A percentile compares a stretch with the other conserved stretches of the same genome.
These are phyloP conservation scores for Auricularia sp. DNA, from an alignment of 768 basidiomycete species.

Conservation along the genomic window DNA sequence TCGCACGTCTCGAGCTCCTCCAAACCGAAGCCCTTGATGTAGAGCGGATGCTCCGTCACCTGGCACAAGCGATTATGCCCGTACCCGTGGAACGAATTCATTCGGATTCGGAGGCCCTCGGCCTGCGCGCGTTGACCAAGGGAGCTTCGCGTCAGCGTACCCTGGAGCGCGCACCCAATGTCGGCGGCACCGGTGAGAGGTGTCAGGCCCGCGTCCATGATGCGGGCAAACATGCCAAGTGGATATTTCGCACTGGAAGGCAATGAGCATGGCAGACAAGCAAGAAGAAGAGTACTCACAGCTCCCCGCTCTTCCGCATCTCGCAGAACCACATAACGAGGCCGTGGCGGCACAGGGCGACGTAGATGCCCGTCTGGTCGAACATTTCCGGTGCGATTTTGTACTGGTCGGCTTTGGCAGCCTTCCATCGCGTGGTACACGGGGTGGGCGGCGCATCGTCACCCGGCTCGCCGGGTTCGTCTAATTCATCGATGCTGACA, in stretches of 20 bases:
- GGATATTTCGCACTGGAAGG: neutral
- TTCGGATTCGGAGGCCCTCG: no score
- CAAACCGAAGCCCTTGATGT: constrained; percentile 10
- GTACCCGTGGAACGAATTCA: no score
- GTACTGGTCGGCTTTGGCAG: constrained; percentile 11
- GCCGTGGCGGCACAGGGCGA: constrained; percentile 7
- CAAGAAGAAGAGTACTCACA: constrained; percentile 1
- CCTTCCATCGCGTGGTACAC: constrained; percentile 14
- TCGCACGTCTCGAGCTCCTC: no score
- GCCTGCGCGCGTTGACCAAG: no score
- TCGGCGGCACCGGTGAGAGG: neutral
- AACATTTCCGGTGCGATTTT: constrained; percentile 1
- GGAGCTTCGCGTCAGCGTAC: no score
- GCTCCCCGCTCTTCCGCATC: constrained; percentile 8
- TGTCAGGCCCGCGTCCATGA: neutral
- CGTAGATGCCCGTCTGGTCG: constrained; percentile 8
- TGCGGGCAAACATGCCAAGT: neutral
- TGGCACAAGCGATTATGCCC: no score
- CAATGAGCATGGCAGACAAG: neutral
- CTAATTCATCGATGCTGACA: neutral
- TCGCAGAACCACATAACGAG: constrained; percentile 4
- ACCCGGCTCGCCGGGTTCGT: neutral
- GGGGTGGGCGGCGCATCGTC: neutral
- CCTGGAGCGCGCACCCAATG: no score
- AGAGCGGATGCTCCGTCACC: no score